Base-by-base conservation (phyloP, 352 stramenopile species). In the Phytophthora niederhauseri region DNA sequence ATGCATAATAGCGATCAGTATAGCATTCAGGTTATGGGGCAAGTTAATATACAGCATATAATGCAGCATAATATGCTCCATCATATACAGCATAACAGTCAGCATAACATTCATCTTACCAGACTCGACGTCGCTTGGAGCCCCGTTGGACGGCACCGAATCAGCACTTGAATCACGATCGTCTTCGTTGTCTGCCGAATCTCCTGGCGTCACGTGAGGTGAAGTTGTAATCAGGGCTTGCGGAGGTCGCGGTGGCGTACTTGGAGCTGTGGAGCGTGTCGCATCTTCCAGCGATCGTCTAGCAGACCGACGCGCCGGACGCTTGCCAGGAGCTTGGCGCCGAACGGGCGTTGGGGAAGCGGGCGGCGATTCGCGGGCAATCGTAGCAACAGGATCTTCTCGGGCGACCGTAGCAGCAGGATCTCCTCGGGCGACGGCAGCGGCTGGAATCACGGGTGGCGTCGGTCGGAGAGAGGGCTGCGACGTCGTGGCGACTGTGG, bases 61-160 rank as follows among this genome's bases (percentile, higher is more conserved):
- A 57, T 63, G 22, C 57, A 62, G 57, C 11, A 31, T 30, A 64
- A n/a, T 20, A 72, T 66, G 19, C 58, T 64, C 6, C 26, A 48
- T 31, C 20, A 48, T 19, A 67, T 63, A 34, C 51, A 45, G 19
- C 30, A 59, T 56, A 22, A 0, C 0, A 74, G 66, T 38, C 55
- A 68, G 31, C n/a, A 64, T 31, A 64, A 34, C 0, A 63, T 56
- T 12, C 51, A 66, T 1, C 31, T 63, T 54, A 31, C 43, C 57
- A 14, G 24, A 15, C 28, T 58, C 38, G 6, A 2, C 7, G 0
- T 60, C 46, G 7, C 5, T 59, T 51, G 45, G 14, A 36, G 41
- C 38, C 7, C 38, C 38, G 38, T 34, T 56, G 46, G 12, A 31
- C 43, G 2, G 30, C 38, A 5, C 14, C 52, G 3, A 46, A 46